phyloP scores from a whole-genome alignment of 306 rosid genomes.

The Coriaria nepalensis region DNA sequence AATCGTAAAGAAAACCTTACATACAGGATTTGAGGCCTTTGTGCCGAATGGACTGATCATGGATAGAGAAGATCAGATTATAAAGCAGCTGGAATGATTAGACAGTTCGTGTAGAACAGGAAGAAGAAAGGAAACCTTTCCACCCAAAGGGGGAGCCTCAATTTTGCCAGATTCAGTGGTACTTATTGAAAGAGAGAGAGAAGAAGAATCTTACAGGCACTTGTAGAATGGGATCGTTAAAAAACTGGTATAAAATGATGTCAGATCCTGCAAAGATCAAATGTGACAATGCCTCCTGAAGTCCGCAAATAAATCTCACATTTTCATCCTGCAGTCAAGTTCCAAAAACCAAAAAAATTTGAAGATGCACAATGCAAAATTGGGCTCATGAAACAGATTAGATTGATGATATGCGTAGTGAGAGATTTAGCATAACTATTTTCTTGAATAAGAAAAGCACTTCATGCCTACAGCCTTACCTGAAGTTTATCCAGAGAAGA shows the following conservation, averaged over 20 bases:
- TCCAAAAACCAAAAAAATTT: not conserved
- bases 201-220: slow-evolving; percentile 45
- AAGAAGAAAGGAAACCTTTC: not conserved
- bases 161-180: not conserved
- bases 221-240: slow-evolving; percentile 49
- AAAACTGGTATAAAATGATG: slow-evolving; percentile 63
- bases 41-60: no score
- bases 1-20: not conserved
- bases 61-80: no score
- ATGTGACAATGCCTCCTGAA: slow-evolving; percentile 45
- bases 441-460: not conserved
- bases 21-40: no score
- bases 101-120: no score
- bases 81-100: no score
- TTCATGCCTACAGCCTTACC: slow-evolving; percentile 25
- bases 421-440: not conserved
- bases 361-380: not conserved
- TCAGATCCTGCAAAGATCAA: slow-evolving; percentile 69
- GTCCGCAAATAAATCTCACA: slow-evolving; percentile 23
- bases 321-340: slow-evolving; percentile 35
- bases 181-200: not conserved
- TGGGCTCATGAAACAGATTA: not conserved
- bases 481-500: slow-evolving; percentile 36
- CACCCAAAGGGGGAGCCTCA: not conserved
- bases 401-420: not conserved